Percentiles rank a stretch among this genome's conserved stretches.
These are phyloP conservation scores for Cryphonectria naterciae DNA, from an alignment of 2,329 filamentous ascomycete genomes.

Conservation along the genomic window DNA sequence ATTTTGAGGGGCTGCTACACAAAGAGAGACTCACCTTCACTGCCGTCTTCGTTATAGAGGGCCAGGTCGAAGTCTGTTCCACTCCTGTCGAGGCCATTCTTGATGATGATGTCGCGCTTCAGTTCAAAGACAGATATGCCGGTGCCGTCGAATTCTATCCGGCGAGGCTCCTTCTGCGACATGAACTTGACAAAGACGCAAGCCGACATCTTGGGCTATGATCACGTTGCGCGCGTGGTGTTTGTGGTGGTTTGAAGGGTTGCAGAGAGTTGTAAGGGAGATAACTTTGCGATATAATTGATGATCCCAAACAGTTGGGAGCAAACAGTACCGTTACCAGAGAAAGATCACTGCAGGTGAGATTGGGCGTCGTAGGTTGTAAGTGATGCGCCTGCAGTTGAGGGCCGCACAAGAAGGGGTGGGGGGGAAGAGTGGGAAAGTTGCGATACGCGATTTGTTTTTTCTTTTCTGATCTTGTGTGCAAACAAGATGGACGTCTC, in stretches of 20 bases:
- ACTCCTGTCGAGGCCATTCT: conserved; percentile 84
- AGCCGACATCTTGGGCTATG: conserved; percentile 73
- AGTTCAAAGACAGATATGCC: conserved; percentile 98
- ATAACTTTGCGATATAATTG: conserved; percentile 23
- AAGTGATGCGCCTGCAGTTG: conserved; percentile 17
- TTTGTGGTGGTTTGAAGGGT: neutral
- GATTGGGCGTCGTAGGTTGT: conserved; percentile 28
- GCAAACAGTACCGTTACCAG: conserved; percentile 18
- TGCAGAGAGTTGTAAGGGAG: conserved; percentile 22
- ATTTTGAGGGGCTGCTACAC: neutral
- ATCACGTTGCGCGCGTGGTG: conserved; percentile 20
- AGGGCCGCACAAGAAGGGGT: conserved; percentile 19
- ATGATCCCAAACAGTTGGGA: conserved; percentile 5
- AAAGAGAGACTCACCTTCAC: conserved; percentile 72
- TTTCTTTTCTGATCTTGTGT: conserved; percentile 31
- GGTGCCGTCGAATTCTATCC: conserved; percentile 96
- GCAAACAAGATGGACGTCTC: conserved; percentile 29
- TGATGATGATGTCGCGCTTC: conserved; percentile 96
- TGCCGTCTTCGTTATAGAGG: conserved; percentile 90
- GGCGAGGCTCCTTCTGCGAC: conserved; percentile 92
- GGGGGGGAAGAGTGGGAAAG: conserved; percentile 16
- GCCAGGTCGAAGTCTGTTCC: conserved; percentile 95
- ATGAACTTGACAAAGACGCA: conserved; percentile 99
- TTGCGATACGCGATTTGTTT: conserved; percentile 31
- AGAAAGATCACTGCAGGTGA: conserved; percentile 23